Evolutionary conservation across 176 grass and related monocot genomes (phyloP).

Genomic region (Triticum monococcum): DNA sequence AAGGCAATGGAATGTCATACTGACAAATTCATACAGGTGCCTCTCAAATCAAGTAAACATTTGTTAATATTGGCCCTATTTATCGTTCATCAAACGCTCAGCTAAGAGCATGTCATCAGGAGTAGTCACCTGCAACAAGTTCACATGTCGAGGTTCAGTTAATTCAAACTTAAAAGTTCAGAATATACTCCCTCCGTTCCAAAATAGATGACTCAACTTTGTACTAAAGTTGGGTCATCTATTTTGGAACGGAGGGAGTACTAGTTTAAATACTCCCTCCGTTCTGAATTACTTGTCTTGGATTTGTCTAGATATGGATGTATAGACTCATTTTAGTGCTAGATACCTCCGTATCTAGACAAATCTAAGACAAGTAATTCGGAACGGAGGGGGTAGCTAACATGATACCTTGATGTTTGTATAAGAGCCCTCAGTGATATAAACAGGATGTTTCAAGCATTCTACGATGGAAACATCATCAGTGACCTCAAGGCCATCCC

Average conservation of each 20-base stretch:
- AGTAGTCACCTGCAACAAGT: constrained; percentile 75
- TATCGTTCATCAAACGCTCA: constrained; percentile 75
- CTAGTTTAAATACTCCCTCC: neutral
- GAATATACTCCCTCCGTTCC: neutral
- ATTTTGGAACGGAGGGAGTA: no score
- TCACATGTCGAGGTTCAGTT: neutral
- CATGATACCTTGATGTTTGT: constrained; percentile 91
- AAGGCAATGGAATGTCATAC: neutral
- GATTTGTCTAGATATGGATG: no score
- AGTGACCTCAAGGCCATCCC: constrained; percentile 86
- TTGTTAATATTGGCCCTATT: neutral
- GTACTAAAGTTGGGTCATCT: no score
- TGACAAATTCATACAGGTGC: constrained; percentile 10
- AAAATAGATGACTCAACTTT: no score
- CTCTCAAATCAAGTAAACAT: constrained; percentile 16
- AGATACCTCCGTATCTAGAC: no score
- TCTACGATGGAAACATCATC: constrained; percentile 98
- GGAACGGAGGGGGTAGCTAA: no score
- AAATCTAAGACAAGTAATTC: no score
- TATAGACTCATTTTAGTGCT: no score
- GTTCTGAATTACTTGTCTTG: no score
- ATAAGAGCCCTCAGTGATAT: constrained; percentile 91
- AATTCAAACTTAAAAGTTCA: constrained; percentile 2
- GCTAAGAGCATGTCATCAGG: constrained; percentile 91
- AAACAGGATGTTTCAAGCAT: constrained; percentile 85